Evolutionary conservation across 257 asterid genomes (phyloP).

Genomic region (Ilex aquifolium): DNA sequence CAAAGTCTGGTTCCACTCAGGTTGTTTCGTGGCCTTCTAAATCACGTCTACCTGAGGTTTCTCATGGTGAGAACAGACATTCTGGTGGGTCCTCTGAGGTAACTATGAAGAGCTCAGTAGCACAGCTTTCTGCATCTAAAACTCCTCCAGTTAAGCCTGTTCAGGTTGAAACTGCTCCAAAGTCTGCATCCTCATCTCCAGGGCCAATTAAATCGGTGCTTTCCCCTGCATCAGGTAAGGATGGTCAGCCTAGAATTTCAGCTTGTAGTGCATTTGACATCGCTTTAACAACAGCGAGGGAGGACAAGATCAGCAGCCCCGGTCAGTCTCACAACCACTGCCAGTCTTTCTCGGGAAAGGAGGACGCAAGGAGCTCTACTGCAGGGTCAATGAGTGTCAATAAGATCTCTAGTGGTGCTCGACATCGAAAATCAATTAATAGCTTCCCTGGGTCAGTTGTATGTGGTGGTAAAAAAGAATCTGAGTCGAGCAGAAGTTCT

Average conservation of each 20-base stretch:
- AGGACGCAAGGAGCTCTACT: conserved; percentile 35
- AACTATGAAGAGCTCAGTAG: conserved; percentile 29
- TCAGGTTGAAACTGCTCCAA: conserved; percentile 28
- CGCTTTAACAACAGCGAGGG: too few relatives aligned
- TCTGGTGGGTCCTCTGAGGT: conserved; percentile 33
- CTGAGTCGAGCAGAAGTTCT: conserved; percentile 24
- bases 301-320: too few relatives aligned
- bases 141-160: conserved; percentile 29
- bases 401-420: conserved; percentile 27
- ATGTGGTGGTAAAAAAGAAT: conserved; percentile 34
- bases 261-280: too few relatives aligned
- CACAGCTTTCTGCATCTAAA: conserved; percentile 35
- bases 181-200: conserved; percentile 39
- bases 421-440: conserved; percentile 23
- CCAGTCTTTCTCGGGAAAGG: conserved; percentile 29
- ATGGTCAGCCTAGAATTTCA: conserved; percentile 22
- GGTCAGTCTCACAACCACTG: conserved; percentile 24
- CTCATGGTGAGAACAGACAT: conserved; percentile 29
- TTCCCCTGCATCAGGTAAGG: conserved; percentile 39
- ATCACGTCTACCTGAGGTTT: conserved; percentile 28
- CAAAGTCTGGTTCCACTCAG: conserved; percentile 37
- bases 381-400: conserved; percentile 24
- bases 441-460: conserved; percentile 22
- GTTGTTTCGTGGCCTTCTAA: conserved; percentile 35
- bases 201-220: conserved; percentile 25